phyloP scores from a whole-genome alignment of 2,329 filamentous ascomycete genomes.

The Fusarium floridanum region DNA sequence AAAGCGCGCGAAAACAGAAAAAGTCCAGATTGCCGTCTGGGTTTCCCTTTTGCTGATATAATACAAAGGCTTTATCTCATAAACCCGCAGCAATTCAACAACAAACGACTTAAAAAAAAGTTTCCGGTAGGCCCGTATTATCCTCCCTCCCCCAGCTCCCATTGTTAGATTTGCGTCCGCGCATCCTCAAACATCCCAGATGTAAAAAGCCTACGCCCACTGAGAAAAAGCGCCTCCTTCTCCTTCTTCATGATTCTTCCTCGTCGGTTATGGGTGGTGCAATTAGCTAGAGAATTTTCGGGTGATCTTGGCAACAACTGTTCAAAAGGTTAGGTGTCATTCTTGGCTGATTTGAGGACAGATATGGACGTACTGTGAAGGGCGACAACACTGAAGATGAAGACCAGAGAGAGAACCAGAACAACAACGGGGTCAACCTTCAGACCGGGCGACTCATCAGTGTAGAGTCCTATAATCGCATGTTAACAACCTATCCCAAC shows the following conservation, averaged over 20 bases:
- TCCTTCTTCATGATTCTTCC: constrained; percentile 12
- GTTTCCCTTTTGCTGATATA: constrained; percentile 49
- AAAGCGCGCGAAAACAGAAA: constrained; percentile 37
- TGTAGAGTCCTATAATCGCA: constrained; percentile 81
- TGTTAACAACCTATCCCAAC: constrained; percentile 44
- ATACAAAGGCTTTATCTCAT: constrained; percentile 49
- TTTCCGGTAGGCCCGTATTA: constrained; percentile 45
- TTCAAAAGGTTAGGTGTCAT: constrained; percentile 35
- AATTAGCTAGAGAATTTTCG: constrained; percentile 81
- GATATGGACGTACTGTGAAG: constrained; percentile 82
- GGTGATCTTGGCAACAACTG: constrained; percentile 96
- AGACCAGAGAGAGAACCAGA: constrained; percentile 93
- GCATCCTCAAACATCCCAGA: constrained; percentile 38
- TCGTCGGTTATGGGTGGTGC: constrained; percentile 6
- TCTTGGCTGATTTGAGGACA: not conserved
- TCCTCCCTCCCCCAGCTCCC: constrained; percentile 18
- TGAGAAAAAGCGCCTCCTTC: constrained; percentile 33
- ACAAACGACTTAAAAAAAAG: constrained; percentile 41
- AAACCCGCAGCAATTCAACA: constrained; percentile 44
- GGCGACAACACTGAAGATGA: constrained; percentile 98
- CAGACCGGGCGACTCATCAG: constrained; percentile 95
- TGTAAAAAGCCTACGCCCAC: constrained; percentile 40
- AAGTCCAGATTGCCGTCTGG: constrained; percentile 44
- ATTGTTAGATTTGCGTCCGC: constrained; percentile 35
- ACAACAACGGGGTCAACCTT: constrained; percentile 99